Conservation (phyloP, 2,329 filamentous ascomycete species). For the Botrytis medusae region DNA sequence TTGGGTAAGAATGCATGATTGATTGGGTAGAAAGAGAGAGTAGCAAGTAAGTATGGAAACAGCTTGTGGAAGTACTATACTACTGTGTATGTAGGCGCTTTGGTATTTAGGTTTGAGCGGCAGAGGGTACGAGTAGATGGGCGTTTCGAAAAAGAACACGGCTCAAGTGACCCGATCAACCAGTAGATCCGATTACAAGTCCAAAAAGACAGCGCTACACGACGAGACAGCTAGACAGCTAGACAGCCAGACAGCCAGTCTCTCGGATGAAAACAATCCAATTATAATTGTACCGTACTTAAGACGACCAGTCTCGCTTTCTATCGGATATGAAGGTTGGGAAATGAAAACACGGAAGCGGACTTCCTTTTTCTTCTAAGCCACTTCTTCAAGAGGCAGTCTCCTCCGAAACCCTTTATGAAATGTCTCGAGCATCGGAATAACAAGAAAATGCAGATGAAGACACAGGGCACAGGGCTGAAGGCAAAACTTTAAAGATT, state of each 20-base stretch:
- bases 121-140: not conserved
- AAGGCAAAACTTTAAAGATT: constrained; percentile 1
- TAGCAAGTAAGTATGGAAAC: not conserved
- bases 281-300: not conserved
- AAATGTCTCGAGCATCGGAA: not conserved
- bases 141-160: constrained; percentile 8
- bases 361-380: not conserved
- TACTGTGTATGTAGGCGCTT: constrained; percentile 1
- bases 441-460: not conserved
- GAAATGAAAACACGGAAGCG: not conserved
- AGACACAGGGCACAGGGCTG: constrained; percentile 11
- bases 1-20: constrained; percentile 15
- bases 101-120: constrained; percentile 8
- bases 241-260: too few relatives aligned
- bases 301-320: not conserved
- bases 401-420: not conserved
- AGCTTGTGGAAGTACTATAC: not conserved
- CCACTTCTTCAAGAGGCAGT: not conserved
- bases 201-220: constrained; percentile 5
- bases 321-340: not conserved
- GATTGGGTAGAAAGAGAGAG: constrained; percentile 7
- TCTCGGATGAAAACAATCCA: not conserved
- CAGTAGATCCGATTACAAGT: not conserved
- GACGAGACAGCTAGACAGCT: not conserved
- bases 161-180: not conserved